Evolutionary conservation across 495 filamentous ascomycete genomes (phyloP), one percentile per base, ranked within the genome.

Genomic region (Massariosphaeria phaeospora): DNA sequence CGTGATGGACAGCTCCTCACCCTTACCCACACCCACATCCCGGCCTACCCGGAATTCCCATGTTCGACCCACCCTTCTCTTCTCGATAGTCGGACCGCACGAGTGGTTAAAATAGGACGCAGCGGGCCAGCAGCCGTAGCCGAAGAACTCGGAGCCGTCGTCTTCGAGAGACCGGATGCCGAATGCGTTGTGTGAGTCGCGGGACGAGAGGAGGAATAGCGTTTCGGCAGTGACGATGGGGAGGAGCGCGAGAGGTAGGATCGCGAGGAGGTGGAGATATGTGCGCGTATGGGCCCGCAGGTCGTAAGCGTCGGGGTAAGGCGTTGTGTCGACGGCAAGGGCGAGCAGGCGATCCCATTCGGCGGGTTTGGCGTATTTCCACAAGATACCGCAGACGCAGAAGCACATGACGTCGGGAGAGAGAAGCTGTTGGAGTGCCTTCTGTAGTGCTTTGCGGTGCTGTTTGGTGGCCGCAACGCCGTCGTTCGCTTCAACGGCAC

Each of bases 51-150:
- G 18, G 52, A 72, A 72, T 43, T 48, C 31, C 70, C 70, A 72
- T 7, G 15, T 24, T 34, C 61, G 47, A 2, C 70, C 70, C 12
- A 62, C 57, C 27, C 68, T 56, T 42, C 23, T 23, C 64, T 72
- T 72, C 26, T 38, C 49, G 12, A 72, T 30, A 48, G 69, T 72
- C 33, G 70, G 70, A 12, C n/a, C 44, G 46, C 70, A 72, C 1
- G 52, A 60, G 43, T 72, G 70, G 42, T 72, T 72, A 55, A 67
- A 72, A 41, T 65, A 70, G 48, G 63, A 67, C 9, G 69, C 69
- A 3, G 17, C 45, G 7, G 67, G 63, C 57, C 65, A 72, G 18
- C 69, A 44, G 10, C 59, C 69, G 27, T 67, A 72, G 35, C 70
- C 70, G 30, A 71, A 61, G 53, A 66, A 71, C 51, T 72, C 70